Base-by-base conservation (phyloP, 768 basidiomycete species). In the Daedaleopsis nitida region DNA sequence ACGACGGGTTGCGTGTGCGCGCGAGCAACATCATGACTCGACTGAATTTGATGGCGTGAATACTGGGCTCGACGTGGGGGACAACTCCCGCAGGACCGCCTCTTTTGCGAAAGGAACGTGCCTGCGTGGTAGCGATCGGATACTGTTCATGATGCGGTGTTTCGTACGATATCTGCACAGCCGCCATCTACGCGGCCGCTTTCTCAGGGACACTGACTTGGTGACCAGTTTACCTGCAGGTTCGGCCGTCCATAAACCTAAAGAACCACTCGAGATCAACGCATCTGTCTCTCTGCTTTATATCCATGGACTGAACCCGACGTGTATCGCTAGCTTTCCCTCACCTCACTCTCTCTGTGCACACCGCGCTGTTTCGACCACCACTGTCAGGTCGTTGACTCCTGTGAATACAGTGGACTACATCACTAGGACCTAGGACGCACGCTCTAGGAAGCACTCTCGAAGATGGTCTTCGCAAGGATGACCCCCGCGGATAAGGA, bases 381-480 rank as follows among this genome's bases (percentile, higher is more conserved):
- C 39, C 17, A 3, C 39, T 42, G 39, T 42, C 39, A 32, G 27
- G 27, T 32, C 27, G n/a, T n/a, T n/a, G 27, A 32, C 27, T 32
- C 27, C 7, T 32, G 27, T 32, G 27, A 32, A 32, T 32, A 32
- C 27, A 32, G 27, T 32, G 7, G 27, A 32, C 27, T 32, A 32
- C 7, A 3, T 32, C 27, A 32, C 27, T 7, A 32, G 27, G 27
- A 32, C 27, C 27, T 32, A 32, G 27, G 27, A 32, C 27, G 27
- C 27, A 32, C 27, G 27, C 27, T 32, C 27, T 32, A 7, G 27
- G 27, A 32, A 14, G 27, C 24, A 52, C 50, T 24, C 50, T 13
- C n/a, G 21, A 62, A 63, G 48, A 91, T 91, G 90, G 88, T 87
- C 44, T 93, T 93, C 69, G 71, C 89, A 57, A 87, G 82, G 65